A percentile compares a stretch with the other conserved stretches of the same genome.
Conservation (phyloP, 306 rosid genomes). For the Fagus crenata region DNA sequence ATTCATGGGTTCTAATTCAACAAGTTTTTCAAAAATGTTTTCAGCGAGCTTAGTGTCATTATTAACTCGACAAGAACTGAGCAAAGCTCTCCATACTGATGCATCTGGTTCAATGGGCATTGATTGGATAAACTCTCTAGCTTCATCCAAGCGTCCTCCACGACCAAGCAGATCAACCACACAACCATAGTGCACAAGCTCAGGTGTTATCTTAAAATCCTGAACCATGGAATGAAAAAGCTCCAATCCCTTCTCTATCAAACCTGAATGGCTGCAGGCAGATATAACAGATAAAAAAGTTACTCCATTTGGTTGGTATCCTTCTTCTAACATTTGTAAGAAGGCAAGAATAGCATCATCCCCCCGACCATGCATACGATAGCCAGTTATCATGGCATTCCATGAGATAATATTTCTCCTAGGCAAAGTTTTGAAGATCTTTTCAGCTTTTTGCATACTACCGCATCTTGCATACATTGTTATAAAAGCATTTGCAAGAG, state of each 20-base stretch:
- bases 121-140: slow-evolving; percentile 37
- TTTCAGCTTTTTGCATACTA: slow-evolving; percentile 40
- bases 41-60: slow-evolving; percentile 29
- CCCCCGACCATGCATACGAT: slow-evolving; percentile 43
- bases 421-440: slow-evolving; percentile 31
- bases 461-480: slow-evolving; percentile 51
- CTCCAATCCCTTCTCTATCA: slow-evolving; percentile 38
- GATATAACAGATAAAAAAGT: slow-evolving; percentile 47
- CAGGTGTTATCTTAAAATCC: slow-evolving; percentile 40
- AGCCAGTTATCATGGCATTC: slow-evolving; percentile 53
- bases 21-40: slow-evolving; percentile 39
- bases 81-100: slow-evolving; percentile 55
- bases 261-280: slow-evolving; percentile 55
- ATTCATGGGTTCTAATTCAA: slow-evolving; percentile 47
- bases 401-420: slow-evolving; percentile 42
- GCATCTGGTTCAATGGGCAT: slow-evolving; percentile 45
- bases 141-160: slow-evolving; percentile 42
- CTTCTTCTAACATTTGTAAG: slow-evolving; percentile 36
- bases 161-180: slow-evolving; percentile 55
- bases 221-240: slow-evolving; percentile 42
- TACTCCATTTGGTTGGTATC: slow-evolving; percentile 36
- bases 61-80: slow-evolving; percentile 41
- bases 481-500: slow-evolving; percentile 44
- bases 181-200: slow-evolving; percentile 51
- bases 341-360: slow-evolving; percentile 42